Conservation (phyloP, 2,329 filamentous ascomycete genomes). For the Dactylonectria estremocensis region DNA sequence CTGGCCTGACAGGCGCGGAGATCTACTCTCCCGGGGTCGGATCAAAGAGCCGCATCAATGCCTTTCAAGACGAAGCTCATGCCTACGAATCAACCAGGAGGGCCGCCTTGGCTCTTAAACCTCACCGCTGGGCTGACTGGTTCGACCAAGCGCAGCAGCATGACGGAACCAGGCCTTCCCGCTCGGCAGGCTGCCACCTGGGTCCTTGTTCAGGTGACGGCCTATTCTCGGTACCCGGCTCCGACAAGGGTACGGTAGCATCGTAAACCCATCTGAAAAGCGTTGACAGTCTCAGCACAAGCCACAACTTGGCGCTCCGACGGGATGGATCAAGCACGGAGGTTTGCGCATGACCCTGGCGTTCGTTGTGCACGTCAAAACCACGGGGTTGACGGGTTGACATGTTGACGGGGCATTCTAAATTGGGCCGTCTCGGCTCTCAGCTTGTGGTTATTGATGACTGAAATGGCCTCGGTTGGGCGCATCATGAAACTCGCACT, state of each 20-base stretch:
- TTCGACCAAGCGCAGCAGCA: background rate
- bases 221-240: background rate
- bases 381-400: background rate
- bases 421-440: background rate
- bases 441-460: background rate
- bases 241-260: background rate
- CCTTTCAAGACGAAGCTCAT: too few species aligned
- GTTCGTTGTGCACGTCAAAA: background rate
- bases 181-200: background rate
- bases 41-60: too few species aligned
- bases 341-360: background rate
- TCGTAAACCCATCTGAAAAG: background rate
- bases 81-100: too few species aligned
- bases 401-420: background rate
- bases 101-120: background rate
- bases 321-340: too few species aligned
- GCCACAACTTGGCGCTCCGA: background rate
- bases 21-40: too few species aligned
- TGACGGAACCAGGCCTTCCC: background rate
- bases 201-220: background rate
- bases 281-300: background rate
- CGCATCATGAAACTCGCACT: slow-evolving; percentile 27
- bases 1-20: too few species aligned
- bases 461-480: background rate
- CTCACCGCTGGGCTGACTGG: background rate